A percentile compares a stretch with the other conserved stretches of the same genome.
Conservation (phyloP, 2,329 filamentous ascomycete species). For the Coleophoma crateriformis region DNA sequence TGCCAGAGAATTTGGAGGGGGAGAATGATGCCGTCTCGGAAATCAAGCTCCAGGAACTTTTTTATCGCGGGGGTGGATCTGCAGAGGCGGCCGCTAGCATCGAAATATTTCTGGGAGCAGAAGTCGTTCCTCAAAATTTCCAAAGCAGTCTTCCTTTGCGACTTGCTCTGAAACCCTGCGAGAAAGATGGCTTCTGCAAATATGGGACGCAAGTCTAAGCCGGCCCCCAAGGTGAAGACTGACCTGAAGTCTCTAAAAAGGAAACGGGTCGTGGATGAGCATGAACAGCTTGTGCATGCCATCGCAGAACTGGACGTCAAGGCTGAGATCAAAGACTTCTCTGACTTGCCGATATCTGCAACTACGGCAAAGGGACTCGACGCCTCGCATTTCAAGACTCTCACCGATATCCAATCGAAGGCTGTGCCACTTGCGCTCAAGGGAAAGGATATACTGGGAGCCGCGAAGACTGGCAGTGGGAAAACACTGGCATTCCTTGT, state of each 20-base stretch:
- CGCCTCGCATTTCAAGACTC: slow-evolving; percentile 78
- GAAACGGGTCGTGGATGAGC: slow-evolving; percentile 25
- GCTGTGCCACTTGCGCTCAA: slow-evolving; percentile 87
- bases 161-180: neutral
- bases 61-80: neutral
- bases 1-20: neutral
- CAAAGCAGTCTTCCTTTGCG: too few species aligned
- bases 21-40: neutral
- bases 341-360: slow-evolving; percentile 79
- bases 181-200: slow-evolving; percentile 18
- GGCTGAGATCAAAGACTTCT: slow-evolving; percentile 55
- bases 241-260: slow-evolving; percentile 22
- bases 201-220: slow-evolving; percentile 14
- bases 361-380: slow-evolving; percentile 76
- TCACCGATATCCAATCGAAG: slow-evolving; percentile 87
- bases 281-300: slow-evolving; percentile 21
- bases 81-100: neutral
- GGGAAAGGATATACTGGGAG: slow-evolving; percentile 82
- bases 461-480: slow-evolving; percentile 91
- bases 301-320: slow-evolving; percentile 25
- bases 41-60: neutral
- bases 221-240: slow-evolving; percentile 11
- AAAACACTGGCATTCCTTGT: slow-evolving; percentile 93
- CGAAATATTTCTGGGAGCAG: neutral
- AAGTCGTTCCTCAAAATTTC: too few species aligned